Base-by-base conservation (phyloP, 202 grass and related monocot genomes). In the Musa balbisiana region DNA sequence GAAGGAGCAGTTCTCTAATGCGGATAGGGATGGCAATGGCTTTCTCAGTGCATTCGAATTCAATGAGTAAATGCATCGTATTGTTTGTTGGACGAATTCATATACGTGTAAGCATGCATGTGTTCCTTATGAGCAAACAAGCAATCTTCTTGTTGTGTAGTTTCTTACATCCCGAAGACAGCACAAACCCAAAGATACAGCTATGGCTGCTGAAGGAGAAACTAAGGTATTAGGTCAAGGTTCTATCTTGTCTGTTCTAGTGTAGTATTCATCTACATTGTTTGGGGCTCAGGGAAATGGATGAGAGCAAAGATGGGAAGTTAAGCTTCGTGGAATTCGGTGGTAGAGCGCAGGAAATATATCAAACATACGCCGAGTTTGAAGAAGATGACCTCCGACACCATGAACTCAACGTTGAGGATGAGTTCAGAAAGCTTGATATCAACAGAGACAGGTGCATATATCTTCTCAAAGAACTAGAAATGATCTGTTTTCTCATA, bases 91-190 rank as follows among this genome's bases (percentile, higher is more conserved):
- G 33, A 43, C 33, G 33, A 43, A 43, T 43, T 43, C 33, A 43
- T 43, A 6, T 43, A 51, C 29, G 19, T 52, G 15, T 73, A 1
- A 55, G 25, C 29, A 19, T 15, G 49, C 54, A 29, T 55, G 49
- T 17, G 51, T 24, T 19, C 20, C 15, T 56, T 13, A n/a, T 69
- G 25, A 73, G 17, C 33, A 43, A 43, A 43, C 33, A 15, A 72
- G 51, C 12, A 8, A 52, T 21, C 51, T 67, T 51, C 24, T 24
- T 27, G 3, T 74, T 1, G n/a, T 67, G 10, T 51, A 87, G 85
- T 21, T 87, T 87, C 33, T 77, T 89, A 55, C 81, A 81, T 53
- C 81, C 81, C 24, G 84, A 81, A 79, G 81, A 89, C 27, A 84
- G 70, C 62, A 53, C 49, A 20, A 77, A 86, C 26, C 69, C 52